These are phyloP conservation scores for Astragalus membranaceus DNA, from an alignment of 306 rosid species.

Conservation along the genomic window DNA sequence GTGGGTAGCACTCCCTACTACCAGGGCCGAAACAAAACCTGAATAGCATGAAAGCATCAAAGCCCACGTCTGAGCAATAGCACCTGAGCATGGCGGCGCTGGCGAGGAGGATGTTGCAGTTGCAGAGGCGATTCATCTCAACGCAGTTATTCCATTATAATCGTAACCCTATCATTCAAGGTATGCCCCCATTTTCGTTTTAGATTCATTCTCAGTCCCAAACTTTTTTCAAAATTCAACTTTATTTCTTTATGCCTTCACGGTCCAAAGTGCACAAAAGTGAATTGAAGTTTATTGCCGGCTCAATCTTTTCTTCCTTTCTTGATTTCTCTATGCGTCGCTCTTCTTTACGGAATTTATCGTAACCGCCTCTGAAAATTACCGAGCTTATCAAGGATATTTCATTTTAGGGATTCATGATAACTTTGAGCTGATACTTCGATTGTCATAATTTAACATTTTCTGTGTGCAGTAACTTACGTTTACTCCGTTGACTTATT, in stretches of 20 bases:
- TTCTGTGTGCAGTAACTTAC: not conserved
- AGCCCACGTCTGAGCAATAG: not conserved
- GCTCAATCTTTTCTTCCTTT: not conserved
- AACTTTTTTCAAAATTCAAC: not conserved
- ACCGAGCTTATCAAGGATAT: not conserved
- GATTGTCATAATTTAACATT: not conserved
- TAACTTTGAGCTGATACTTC: not conserved
- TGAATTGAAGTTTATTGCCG: not conserved
- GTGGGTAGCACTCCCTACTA: too few species aligned
- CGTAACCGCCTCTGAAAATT: not conserved
- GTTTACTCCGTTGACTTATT: not conserved
- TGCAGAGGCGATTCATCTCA: constrained; percentile 44
- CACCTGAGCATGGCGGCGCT: not conserved
- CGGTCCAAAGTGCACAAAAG: not conserved
- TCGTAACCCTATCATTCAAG: constrained; percentile 9
- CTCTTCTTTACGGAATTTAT: not conserved
- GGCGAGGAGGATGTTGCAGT: constrained; percentile 40
- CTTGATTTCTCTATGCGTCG: not conserved
- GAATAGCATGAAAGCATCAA: not conserved
- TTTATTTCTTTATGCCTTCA: not conserved
- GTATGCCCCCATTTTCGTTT: constrained; percentile 9
- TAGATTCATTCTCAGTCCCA: not conserved
- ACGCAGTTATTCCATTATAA: constrained; percentile 11
- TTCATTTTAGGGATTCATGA: not conserved
- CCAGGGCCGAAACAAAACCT: not conserved